Base-by-base conservation (phyloP, 2,329 filamentous ascomycete genomes). In the Curvularia sp. region DNA sequence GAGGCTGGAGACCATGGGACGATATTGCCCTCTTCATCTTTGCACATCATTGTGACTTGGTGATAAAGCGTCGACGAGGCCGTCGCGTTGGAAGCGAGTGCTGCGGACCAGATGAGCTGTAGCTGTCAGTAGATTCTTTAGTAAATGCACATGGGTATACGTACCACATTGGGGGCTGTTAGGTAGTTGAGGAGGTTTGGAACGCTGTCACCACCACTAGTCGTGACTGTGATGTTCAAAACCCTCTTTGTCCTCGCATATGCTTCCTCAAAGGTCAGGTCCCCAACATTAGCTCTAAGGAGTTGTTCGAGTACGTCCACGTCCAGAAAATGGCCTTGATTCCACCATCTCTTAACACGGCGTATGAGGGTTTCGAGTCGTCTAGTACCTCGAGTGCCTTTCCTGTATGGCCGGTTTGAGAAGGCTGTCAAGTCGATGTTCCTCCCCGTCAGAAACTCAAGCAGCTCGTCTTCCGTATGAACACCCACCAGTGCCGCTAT, bases 231-330 rank as follows among this genome's bases (percentile, higher is more conserved):
- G 64, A 98, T 97, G 74, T 97, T 97, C 66, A 98, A 81, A 3
- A 96, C 88, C 50, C 92, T 84, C 72, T 95, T 95, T 39, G 92
- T 97, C 61, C 88, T 87, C 51, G 88, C 86, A 71, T 93, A 97
- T 0, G 94, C 94, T 78, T 97, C 94, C 76, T 96, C 92, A 71
- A 98, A 98, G 0, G 93, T 97, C 61, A 96, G 75, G 69, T 97
- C 90, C 9, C 93, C 93, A 13, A 97, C 88, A 66, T 97, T 96
- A 13, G 89, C 87, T 57, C 89, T 85, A 13, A 97, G 89, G 66
- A 92, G 94, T 58, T 93, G 87, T 72, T 96, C 92, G 46, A 98
- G 79, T 9, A 96, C 89, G 41, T 85, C 86, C 3, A 92, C 87
- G 74, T 97, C 93, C 30, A 96, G 84, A 58, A 97, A 90, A 71